Evolutionary conservation across 257 asterid species (phyloP).

Genomic region (Nemophila menziesii): DNA sequence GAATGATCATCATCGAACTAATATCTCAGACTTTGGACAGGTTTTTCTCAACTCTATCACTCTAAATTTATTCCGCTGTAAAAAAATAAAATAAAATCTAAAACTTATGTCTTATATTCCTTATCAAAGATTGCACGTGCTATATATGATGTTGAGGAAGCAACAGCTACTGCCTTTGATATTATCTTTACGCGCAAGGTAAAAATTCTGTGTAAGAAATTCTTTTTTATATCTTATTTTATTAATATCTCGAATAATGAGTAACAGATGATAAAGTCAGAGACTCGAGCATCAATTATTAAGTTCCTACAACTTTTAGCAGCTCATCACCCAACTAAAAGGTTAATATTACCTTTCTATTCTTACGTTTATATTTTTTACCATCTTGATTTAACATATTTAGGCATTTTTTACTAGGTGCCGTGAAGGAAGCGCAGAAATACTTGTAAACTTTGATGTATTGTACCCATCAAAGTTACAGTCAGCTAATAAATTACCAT

Average conservation of each 20-base stretch:
- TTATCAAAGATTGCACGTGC: conserved; percentile 70
- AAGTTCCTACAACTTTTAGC: conserved; percentile 83
- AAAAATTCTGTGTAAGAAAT: conserved; percentile 3
- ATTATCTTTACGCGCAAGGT: conserved; percentile 70
- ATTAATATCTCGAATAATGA: conserved; percentile 2
- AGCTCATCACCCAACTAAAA: conserved; percentile 90
- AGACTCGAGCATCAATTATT: conserved; percentile 50
- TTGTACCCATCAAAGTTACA: conserved; percentile 24
- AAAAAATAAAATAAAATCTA: conserved; percentile 8
- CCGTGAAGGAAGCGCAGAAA: conserved; percentile 88
- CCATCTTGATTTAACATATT: conserved; percentile 10
- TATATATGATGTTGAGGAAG: conserved; percentile 88
- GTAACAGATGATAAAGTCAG: conserved; percentile 71
- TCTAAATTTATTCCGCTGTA: conserved; percentile 10
- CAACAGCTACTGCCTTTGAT: conserved; percentile 68
- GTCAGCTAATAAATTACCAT: conserved; percentile 25
- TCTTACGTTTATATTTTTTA: conserved; percentile 1
- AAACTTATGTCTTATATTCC: conserved; percentile 17
- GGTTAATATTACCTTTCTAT: conserved; percentile 23
- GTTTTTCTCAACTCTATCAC: conserved; percentile 25
- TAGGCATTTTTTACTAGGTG: conserved; percentile 41
- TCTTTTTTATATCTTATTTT: conserved; percentile 4
- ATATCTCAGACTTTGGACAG: conserved; percentile 63
- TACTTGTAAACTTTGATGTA: conserved; percentile 75
- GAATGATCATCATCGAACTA: conserved; percentile 54